A percentile compares a stretch with the other conserved stretches of the same genome.
phyloP scores from a whole-genome alignment of 169 alveolate species.

The Besnoitia besnoiti region DNA sequence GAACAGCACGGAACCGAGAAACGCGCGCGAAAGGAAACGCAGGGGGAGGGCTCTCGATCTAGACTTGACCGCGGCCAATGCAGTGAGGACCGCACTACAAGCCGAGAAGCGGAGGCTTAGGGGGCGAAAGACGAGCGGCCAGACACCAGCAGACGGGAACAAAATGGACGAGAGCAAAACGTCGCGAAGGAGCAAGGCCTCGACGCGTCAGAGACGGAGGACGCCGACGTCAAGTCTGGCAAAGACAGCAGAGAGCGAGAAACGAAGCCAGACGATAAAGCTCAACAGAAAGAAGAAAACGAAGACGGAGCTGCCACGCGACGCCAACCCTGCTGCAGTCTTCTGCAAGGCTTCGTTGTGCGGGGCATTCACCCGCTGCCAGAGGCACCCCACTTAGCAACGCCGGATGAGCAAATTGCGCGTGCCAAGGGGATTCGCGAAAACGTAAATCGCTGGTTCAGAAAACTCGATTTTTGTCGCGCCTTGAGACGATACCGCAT shows the following conservation, averaged over 20 bases:
- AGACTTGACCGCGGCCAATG: no score
- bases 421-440: background rate
- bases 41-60: no score
- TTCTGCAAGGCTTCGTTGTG: constrained; percentile 13
- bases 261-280: background rate
- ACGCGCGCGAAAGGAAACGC: background rate
- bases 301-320: background rate
- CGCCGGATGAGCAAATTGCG: background rate
- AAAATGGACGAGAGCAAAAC: background rate
- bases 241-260: background rate
- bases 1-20: background rate
- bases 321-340: background rate
- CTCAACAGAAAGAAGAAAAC: background rate
- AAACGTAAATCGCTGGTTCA: constrained; percentile 5
- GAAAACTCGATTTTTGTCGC: background rate
- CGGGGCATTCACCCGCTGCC: background rate
- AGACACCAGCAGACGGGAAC: background rate
- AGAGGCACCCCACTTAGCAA: background rate
- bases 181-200: background rate
- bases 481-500: background rate
- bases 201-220: background rate
- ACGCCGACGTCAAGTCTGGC: background rate
- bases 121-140: background rate
- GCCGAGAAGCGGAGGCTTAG: background rate
- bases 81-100: background rate